phyloP scores from a whole-genome alignment of 192 early-diverging fungal genomes.

The Rhizoclosmatium sp. region DNA sequence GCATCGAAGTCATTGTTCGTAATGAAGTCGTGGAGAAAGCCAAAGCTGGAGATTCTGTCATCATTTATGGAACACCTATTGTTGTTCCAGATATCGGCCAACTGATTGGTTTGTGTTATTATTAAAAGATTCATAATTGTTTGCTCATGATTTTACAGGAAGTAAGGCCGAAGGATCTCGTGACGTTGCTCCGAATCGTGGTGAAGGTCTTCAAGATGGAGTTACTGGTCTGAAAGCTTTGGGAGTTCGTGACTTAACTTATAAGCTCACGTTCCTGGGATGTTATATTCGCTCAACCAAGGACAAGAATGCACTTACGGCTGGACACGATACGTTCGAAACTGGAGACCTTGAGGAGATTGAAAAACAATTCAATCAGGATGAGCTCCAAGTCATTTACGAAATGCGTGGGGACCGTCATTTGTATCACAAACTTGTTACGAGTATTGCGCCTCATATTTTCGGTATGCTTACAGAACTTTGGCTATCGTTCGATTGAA shows the following conservation, averaged over 20 bases:
- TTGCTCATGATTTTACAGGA: slow-evolving; percentile 34
- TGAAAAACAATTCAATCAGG: slow-evolving; percentile 62
- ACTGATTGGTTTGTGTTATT: slow-evolving; percentile 61
- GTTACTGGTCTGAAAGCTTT: slow-evolving; percentile 85
- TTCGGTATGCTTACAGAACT: slow-evolving; percentile 66
- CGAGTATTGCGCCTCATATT: slow-evolving; percentile 88
- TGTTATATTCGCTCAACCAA: slow-evolving; percentile 77
- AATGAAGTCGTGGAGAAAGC: slow-evolving; percentile 92
- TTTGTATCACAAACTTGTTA: slow-evolving; percentile 80
- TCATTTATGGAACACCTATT: slow-evolving; percentile 87
- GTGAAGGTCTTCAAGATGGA: slow-evolving; percentile 74
- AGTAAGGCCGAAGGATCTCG: slow-evolving; percentile 65
- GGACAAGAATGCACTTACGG: slow-evolving; percentile 51
- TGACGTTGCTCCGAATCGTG: slow-evolving; percentile 39
- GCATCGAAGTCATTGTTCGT: slow-evolving; percentile 93
- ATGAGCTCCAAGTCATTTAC: slow-evolving; percentile 80
- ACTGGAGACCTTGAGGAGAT: slow-evolving; percentile 66
- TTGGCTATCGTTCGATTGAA: not conserved
- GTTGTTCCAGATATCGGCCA: slow-evolving; percentile 91
- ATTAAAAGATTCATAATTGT: not conserved
- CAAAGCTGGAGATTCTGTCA: slow-evolving; percentile 94
- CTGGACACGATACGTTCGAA: slow-evolving; percentile 68
- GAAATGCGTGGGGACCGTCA: slow-evolving; percentile 69
- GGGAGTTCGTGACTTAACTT: slow-evolving; percentile 92
- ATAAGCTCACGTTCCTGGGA: slow-evolving; percentile 89